Percentiles rank a stretch among this genome's conserved stretches.
Conservation (phyloP, 73 alveolate genomes). For the Symbiodinium pilosum region DNA sequence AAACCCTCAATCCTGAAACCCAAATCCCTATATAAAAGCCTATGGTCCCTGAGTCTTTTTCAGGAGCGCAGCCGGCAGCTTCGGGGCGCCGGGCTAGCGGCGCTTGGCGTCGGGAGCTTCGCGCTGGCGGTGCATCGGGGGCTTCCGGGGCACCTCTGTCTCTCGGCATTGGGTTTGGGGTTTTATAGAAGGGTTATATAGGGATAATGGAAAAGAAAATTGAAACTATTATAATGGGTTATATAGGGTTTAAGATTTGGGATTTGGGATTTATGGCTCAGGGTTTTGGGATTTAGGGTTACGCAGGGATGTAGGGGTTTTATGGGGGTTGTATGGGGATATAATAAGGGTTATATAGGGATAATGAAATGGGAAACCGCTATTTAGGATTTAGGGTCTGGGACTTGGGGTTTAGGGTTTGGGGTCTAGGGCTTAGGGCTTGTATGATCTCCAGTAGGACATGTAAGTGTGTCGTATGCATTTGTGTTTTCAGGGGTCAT, state of each 20-base stretch:
- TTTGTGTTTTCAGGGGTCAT: too few species aligned
- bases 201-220: too few species aligned
- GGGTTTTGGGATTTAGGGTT: neutral
- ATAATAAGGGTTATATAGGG: neutral
- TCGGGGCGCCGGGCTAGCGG: conserved; percentile 41
- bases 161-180: neutral
- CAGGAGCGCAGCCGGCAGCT: neutral
- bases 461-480: too few species aligned
- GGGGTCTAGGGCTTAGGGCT: neutral
- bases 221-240: too few species aligned
- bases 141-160: neutral
- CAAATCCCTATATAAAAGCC: neutral
- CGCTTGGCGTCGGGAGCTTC: conserved; percentile 65
- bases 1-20: neutral
- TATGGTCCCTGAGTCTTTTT: neutral
- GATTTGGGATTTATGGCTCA: neutral
- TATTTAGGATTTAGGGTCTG: neutral
- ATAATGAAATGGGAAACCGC: neutral
- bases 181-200: neutral
- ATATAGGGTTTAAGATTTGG: neutral
- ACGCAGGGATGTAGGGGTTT: neutral
- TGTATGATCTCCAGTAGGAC: too few species aligned
- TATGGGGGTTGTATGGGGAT: neutral
- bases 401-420: neutral
- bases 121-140: conserved; percentile 69